These are phyloP conservation scores for Fomitopsis serialis DNA, from an alignment of 768 basidiomycete genomes.

Conservation along the genomic window DNA sequence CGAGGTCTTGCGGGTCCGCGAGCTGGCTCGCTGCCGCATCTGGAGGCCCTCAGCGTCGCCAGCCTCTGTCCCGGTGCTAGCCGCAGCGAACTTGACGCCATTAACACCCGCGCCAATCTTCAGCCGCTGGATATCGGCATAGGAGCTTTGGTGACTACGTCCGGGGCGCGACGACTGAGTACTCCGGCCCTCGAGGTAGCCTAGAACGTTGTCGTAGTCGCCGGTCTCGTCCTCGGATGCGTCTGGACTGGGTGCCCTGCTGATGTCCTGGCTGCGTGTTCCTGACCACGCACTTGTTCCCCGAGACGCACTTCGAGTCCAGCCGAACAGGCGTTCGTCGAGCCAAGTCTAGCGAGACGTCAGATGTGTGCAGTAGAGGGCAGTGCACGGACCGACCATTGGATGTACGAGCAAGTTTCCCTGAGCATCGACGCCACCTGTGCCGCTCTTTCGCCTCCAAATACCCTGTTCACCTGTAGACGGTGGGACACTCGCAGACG, in stretches of 20 bases:
- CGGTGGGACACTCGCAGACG: conserved; percentile 81
- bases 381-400: conserved; percentile 43
- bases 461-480: conserved; percentile 69
- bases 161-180: conserved; percentile 21
- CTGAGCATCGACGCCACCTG: conserved; percentile 81
- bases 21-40: conserved; percentile 23
- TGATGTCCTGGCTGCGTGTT: conserved; percentile 50
- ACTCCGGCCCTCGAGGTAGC: conserved; percentile 39
- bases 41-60: conserved; percentile 38
- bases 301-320: conserved; percentile 69
- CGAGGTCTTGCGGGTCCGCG: conserved; percentile 52
- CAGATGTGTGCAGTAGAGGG: conserved; percentile 9
- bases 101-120: conserved; percentile 44
- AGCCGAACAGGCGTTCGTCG: conserved; percentile 91
- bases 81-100: conserved; percentile 5
- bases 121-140: conserved; percentile 71
- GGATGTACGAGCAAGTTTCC: conserved; percentile 83
- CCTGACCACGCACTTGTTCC: conserved; percentile 91
- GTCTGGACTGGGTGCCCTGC: conserved; percentile 63
- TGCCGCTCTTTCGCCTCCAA: conserved; percentile 76
- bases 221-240: conserved; percentile 87
- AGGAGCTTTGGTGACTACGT: conserved; percentile 29
- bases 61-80: conserved; percentile 10
- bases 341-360: conserved; percentile 60
- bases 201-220: conserved; percentile 87